phyloP scores from a whole-genome alignment of 2,329 filamentous ascomycete genomes.

The Microdochium paspali region DNA sequence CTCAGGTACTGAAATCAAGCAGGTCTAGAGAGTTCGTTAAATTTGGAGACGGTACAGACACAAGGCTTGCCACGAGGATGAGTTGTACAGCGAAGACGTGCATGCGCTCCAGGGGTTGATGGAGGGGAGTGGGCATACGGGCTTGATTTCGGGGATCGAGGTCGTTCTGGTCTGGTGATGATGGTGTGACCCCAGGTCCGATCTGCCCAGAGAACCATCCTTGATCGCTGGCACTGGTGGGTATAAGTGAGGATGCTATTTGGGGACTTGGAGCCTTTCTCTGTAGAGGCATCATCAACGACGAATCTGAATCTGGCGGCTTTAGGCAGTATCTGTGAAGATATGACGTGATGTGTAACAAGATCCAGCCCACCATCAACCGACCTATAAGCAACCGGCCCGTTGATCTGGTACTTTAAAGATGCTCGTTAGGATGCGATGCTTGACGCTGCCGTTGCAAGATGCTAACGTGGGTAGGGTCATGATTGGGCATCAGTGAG shows the following conservation, averaged over 20 bases:
- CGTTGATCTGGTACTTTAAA: neutral
- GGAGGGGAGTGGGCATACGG: neutral
- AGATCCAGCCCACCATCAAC: neutral
- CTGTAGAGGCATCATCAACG: no score
- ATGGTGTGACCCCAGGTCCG: no score
- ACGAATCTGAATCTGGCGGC: no score
- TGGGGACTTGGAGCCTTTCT: no score
- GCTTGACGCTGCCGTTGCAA: neutral
- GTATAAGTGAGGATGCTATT: no score
- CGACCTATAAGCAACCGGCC: neutral
- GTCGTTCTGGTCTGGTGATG: neutral
- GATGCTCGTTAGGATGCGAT: neutral
- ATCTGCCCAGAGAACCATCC: no score
- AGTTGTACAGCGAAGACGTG: conserved; percentile 15
- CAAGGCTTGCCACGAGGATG: conserved; percentile 6
- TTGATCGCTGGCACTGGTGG: no score
- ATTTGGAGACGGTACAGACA: no score
- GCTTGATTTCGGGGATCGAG: no score
- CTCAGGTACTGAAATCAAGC: no score
- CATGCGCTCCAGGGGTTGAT: neutral
- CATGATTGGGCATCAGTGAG: conserved; percentile 1
- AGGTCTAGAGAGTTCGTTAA: no score
- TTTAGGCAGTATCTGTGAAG: no score
- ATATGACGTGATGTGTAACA: neutral
- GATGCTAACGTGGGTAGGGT: neutral